Conservation (phyloP, 116 monocot species). For the Zostera marina region DNA sequence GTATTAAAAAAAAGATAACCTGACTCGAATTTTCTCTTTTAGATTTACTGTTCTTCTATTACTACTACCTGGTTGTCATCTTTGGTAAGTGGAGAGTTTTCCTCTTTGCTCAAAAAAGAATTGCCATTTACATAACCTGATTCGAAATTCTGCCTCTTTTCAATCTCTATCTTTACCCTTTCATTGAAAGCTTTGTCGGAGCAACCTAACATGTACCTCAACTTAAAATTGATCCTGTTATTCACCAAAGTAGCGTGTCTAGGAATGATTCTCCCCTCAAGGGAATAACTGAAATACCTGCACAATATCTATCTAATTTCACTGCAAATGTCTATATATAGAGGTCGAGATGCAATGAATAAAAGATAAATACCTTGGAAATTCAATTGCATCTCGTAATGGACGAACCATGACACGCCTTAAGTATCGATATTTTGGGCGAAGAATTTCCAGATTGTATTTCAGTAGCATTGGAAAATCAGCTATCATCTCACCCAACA, state of each 20-base stretch:
- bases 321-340: too few relatives aligned
- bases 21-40: constrained; percentile 35
- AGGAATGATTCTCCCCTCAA: constrained; percentile 79
- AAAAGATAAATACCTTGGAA: constrained; percentile 48
- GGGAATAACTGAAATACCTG: constrained; percentile 93
- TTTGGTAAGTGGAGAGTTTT: too few relatives aligned
- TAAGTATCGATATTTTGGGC: constrained; percentile 80
- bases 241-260: constrained; percentile 65
- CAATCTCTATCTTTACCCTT: constrained; percentile 44
- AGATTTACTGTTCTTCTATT: too few relatives aligned
- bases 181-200: constrained; percentile 56
- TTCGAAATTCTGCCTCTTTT: constrained; percentile 56
- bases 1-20: constrained; percentile 1
- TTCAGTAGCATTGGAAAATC: constrained; percentile 93
- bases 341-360: too few relatives aligned
- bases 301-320: constrained; percentile 1
- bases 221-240: constrained; percentile 74
- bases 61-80: too few relatives aligned
- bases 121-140: constrained; percentile 11
- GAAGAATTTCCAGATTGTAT: constrained; percentile 65
- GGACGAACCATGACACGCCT: constrained; percentile 82
- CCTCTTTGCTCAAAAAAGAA: too few relatives aligned
- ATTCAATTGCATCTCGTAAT: constrained; percentile 75
- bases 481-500: constrained; percentile 77
- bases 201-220: constrained; percentile 63